phyloP scores from a whole-genome alignment of 768 basidiomycete genomes.

The Termitomyces sp. region DNA sequence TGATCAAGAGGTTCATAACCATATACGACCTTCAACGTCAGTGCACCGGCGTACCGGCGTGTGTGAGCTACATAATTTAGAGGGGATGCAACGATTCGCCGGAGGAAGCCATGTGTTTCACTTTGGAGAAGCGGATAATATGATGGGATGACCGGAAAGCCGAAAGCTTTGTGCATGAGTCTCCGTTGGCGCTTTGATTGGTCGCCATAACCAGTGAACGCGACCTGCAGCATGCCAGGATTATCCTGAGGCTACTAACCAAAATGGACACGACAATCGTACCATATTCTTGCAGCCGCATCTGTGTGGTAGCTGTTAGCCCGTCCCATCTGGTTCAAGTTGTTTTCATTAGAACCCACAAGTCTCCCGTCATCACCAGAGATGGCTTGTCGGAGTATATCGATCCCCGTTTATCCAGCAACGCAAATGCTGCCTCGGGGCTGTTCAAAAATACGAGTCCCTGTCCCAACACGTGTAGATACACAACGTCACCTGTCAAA shows the following conservation, averaged over 20 bases:
- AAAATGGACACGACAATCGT: conserved; percentile 14
- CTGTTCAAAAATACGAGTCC: conserved; percentile 65
- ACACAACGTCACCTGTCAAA: conserved; percentile 53
- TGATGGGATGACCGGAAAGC: conserved; percentile 40
- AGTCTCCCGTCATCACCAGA: conserved; percentile 64
- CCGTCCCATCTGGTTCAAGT: not conserved
- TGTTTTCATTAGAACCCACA: conserved; percentile 37
- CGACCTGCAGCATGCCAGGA: conserved; percentile 31
- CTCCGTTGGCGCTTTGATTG: conserved; percentile 58
- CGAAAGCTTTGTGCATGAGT: conserved; percentile 62
- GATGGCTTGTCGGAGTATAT: conserved; percentile 74
- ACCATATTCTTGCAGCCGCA: conserved; percentile 68
- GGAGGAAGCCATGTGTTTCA: conserved; percentile 53
- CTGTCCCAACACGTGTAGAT: conserved; percentile 61
- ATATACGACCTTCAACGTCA: conserved; percentile 56
- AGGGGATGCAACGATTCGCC: conserved; percentile 42
- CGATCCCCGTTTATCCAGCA: conserved; percentile 64
- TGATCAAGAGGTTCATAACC: conserved; percentile 43
- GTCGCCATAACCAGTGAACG: conserved; percentile 64
- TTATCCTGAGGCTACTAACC: not conserved
- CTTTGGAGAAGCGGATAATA: conserved; percentile 56
- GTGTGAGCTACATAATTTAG: conserved; percentile 29
- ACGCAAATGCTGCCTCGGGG: conserved; percentile 49
- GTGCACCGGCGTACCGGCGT: conserved; percentile 50
- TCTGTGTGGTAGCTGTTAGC: conserved; percentile 21